Percentiles rank a stretch among this genome's conserved stretches.
phyloP scores from a whole-genome alignment of 73 alveolate genomes.

The Paramecium octaurelia region DNA sequence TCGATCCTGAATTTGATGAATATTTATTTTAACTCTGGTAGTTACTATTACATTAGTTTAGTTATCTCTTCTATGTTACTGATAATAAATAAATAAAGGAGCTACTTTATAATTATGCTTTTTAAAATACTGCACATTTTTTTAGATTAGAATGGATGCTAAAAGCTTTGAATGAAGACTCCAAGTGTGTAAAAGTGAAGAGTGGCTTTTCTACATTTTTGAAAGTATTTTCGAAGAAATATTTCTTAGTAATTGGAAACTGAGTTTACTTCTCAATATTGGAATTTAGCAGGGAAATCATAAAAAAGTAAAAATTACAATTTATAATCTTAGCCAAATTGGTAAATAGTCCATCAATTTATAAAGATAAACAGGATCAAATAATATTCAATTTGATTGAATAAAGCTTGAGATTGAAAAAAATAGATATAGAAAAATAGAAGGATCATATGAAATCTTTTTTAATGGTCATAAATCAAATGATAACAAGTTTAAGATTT shows the following conservation, averaged over 20 bases:
- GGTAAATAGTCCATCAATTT: background rate
- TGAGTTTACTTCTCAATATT: background rate
- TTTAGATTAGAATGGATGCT: background rate
- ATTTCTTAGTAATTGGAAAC: background rate
- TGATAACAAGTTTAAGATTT: background rate
- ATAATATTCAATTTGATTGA: background rate
- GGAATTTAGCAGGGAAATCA: background rate
- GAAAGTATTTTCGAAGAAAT: background rate
- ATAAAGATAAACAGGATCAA: background rate
- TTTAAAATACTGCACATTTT: background rate
- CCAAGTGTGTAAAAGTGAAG: background rate
- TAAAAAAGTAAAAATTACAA: background rate
- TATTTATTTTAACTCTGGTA: background rate
- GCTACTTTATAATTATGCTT: background rate
- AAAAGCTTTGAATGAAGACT: background rate
- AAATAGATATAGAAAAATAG: background rate
- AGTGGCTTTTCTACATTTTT: background rate
- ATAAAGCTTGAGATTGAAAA: background rate
- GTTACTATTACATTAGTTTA: background rate
- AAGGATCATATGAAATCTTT: background rate
- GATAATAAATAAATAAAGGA: background rate
- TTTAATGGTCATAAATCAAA: background rate
- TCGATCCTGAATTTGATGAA: background rate
- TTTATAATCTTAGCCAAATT: background rate
- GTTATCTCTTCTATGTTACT: background rate